phyloP scores from a whole-genome alignment of 2,329 filamentous ascomycete species.

The Trichoderma sp. region DNA sequence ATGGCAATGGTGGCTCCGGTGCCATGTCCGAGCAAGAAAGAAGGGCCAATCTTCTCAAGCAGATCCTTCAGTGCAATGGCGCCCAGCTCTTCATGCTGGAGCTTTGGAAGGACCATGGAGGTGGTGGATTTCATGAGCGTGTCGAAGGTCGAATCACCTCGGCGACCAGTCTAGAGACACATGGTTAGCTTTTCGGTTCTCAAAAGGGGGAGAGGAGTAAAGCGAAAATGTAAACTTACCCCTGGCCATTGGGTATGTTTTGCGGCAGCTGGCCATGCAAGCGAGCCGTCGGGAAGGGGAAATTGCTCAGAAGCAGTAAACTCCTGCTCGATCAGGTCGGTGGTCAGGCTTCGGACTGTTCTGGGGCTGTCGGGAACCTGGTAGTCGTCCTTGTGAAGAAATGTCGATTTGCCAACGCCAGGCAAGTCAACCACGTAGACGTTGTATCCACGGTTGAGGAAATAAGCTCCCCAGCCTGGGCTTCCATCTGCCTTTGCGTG shows the following conservation, averaged over 20 bases:
- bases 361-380: slow-evolving; percentile 30
- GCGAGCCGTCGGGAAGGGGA: background rate
- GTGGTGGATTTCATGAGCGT: slow-evolving; percentile 51
- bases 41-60: slow-evolving; percentile 47
- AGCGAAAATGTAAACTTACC: slow-evolving; percentile 30
- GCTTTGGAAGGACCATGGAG: slow-evolving; percentile 39
- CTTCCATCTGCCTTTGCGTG: slow-evolving; percentile 52
- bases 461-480: slow-evolving; percentile 52
- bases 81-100: slow-evolving; percentile 39
- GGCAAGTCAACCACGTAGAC: slow-evolving; percentile 52
- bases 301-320: slow-evolving; percentile 40
- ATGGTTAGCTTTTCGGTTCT: slow-evolving; percentile 20
- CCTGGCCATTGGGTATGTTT: slow-evolving; percentile 48
- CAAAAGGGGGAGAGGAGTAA: too few relatives aligned
- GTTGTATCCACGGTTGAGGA: slow-evolving; percentile 46
- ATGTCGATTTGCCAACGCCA: slow-evolving; percentile 43
- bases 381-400: slow-evolving; percentile 34
- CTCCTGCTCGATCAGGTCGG: slow-evolving; percentile 36
- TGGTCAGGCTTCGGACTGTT: slow-evolving; percentile 28
- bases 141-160: slow-evolving; percentile 54
- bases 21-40: slow-evolving; percentile 55
- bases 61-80: slow-evolving; percentile 47
- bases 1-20: slow-evolving; percentile 52
- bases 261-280: slow-evolving; percentile 35
- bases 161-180: slow-evolving; percentile 38